phyloP scores from a whole-genome alignment of 257 asterid species.

The Gentiana straminea region DNA sequence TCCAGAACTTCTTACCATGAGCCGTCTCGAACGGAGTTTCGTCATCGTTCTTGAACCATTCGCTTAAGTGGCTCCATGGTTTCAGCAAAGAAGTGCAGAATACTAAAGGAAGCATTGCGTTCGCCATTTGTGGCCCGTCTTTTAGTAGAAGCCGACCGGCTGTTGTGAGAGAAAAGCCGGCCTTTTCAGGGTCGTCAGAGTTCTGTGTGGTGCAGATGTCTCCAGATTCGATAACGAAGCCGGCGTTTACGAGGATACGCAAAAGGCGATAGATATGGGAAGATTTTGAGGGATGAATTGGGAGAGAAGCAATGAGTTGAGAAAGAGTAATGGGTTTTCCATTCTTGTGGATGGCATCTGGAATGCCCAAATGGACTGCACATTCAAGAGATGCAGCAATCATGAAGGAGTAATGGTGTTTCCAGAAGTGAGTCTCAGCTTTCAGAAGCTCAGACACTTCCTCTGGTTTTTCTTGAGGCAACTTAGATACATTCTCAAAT shows the following conservation, averaged over 20 bases:
- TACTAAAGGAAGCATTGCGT: neutral
- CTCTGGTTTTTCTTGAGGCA: neutral
- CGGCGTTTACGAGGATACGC: conserved; percentile 11
- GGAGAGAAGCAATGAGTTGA: conserved; percentile 8
- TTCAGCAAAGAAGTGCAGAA: neutral
- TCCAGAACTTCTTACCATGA: conserved; percentile 8
- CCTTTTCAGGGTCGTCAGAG: no score
- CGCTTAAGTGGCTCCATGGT: neutral
- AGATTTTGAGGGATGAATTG: conserved; percentile 7
- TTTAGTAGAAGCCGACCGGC: conserved; percentile 4
- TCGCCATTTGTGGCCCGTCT: conserved; percentile 1
- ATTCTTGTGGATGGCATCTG: conserved; percentile 12
- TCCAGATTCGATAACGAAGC: conserved; percentile 1
- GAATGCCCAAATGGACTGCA: conserved; percentile 17
- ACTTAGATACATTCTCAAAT: no score
- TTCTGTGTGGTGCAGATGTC: neutral
- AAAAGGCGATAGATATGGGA: conserved; percentile 7
- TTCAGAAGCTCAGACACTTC: conserved; percentile 1
- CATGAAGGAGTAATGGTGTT: conserved; percentile 8
- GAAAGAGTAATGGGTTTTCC: conserved; percentile 13
- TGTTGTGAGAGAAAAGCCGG: conserved; percentile 1
- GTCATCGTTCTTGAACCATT: conserved; percentile 2
- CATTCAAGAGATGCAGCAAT: conserved; percentile 12
- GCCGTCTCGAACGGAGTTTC: neutral
- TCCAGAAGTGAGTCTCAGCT: conserved; percentile 17